These are phyloP conservation scores for Ophiobolus disseminans DNA, from an alignment of 2,329 filamentous ascomycete genomes.

Conservation along the genomic window DNA sequence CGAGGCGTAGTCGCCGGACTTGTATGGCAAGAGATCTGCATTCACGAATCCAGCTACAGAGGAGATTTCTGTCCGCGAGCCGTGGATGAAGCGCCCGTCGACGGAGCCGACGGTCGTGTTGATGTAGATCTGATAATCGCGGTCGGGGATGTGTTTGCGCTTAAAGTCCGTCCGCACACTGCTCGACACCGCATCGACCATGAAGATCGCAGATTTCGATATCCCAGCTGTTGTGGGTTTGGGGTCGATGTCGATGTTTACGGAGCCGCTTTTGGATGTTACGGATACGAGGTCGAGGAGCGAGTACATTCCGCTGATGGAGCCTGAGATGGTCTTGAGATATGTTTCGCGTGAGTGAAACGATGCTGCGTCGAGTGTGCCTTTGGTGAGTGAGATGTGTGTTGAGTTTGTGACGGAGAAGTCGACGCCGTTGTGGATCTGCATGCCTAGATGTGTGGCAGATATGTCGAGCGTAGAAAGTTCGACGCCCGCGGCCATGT, in stretches of 20 bases:
- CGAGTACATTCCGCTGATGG: conserved; percentile 51
- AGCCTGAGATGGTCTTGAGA: conserved; percentile 50
- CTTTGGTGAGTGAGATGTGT: conserved; percentile 42
- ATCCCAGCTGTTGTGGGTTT: conserved; percentile 37
- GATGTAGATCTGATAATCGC: conserved; percentile 52
- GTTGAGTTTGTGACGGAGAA: conserved; percentile 43
- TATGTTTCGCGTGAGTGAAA: conserved; percentile 49
- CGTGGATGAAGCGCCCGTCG: conserved; percentile 55
- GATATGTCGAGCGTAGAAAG: conserved; percentile 45
- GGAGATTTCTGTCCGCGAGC: conserved; percentile 45
- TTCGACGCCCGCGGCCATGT: conserved; percentile 41
- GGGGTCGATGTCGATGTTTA: conserved; percentile 51
- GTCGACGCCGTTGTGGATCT: conserved; percentile 41
- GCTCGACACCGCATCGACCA: conserved; percentile 44
- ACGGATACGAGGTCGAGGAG: conserved; percentile 52
- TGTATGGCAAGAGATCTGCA: conserved; percentile 48
- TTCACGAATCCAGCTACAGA: conserved; percentile 49
- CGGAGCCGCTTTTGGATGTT: conserved; percentile 50
- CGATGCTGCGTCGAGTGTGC: conserved; percentile 42
- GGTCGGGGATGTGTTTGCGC: conserved; percentile 46
- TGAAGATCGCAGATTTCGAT: conserved; percentile 47
- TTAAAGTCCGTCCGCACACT: conserved; percentile 48
- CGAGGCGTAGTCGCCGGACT: conserved; percentile 32
- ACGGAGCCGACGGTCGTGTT: conserved; percentile 49
- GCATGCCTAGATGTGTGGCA: conserved; percentile 49